Percentiles rank a stretch among this genome's conserved stretches.
phyloP scores from a whole-genome alignment of 257 asterid genomes.

The Dorcoceras hygrometricum region DNA sequence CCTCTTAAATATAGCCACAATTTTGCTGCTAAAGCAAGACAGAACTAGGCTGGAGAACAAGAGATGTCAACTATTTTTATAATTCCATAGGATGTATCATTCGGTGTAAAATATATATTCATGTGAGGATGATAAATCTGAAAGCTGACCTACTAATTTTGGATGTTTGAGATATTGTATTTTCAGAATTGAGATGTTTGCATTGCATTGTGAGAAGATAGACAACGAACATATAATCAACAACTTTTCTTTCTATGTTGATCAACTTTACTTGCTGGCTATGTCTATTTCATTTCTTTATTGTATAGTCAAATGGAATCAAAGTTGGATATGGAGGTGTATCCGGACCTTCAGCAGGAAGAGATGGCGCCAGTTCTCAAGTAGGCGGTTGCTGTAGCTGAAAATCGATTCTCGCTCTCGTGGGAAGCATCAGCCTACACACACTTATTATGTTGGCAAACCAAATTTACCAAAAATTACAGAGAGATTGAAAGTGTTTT shows the following conservation, averaged over 20 bases:
- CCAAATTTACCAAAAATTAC: neutral
- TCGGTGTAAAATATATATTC: neutral
- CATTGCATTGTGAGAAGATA: neutral
- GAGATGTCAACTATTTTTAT: neutral
- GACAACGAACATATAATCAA: neutral
- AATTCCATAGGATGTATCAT: neutral
- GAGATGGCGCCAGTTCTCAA: slow-evolving; percentile 64
- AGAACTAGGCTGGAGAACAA: neutral
- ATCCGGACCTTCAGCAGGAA: slow-evolving; percentile 65
- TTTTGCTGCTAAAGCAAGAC: neutral
- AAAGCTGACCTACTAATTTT: neutral
- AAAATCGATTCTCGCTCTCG: slow-evolving; percentile 11
- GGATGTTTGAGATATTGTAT: neutral
- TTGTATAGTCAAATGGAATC: slow-evolving; percentile 66
- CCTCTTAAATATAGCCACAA: neutral
- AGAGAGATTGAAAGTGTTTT: neutral
- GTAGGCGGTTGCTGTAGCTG: slow-evolving; percentile 74
- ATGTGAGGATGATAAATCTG: too few species aligned
- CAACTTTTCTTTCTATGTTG: neutral
- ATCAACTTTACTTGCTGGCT: neutral
- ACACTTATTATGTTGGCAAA: too few species aligned
- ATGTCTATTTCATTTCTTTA: neutral
- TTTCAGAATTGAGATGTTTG: neutral
- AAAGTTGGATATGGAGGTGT: slow-evolving; percentile 78
- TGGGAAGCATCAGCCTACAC: neutral